Evolutionary conservation across 371 early-diverging fungal species (phyloP).

Genomic region (Mortierella sp.): DNA sequence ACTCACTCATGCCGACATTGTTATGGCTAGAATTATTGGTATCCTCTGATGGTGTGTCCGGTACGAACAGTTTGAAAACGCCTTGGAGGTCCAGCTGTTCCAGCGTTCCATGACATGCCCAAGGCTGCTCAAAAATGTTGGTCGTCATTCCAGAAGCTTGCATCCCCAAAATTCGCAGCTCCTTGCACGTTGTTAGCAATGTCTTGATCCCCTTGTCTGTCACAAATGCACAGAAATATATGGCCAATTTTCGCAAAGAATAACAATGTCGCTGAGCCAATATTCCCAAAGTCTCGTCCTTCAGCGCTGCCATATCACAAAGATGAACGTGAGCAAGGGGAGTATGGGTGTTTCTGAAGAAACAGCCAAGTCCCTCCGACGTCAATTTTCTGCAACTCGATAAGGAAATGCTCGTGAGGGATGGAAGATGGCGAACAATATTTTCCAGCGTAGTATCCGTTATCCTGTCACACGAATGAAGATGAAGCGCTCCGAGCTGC

Average conservation of each 20-base stretch:
- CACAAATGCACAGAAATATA: constrained; percentile 29
- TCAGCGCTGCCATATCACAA: constrained; percentile 19
- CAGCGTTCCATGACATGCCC: constrained; percentile 30
- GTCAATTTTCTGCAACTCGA: constrained; percentile 21
- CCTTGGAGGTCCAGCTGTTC: constrained; percentile 38
- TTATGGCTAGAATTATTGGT: background rate
- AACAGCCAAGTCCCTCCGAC: constrained; percentile 11
- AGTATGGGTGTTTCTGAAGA: constrained; percentile 9
- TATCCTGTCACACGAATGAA: constrained; percentile 29
- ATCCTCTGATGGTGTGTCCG: background rate
- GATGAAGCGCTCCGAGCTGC: constrained; percentile 14
- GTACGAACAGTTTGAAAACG: constrained; percentile 12
- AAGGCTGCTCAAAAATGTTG: constrained; percentile 25
- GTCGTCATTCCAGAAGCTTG: constrained; percentile 29
- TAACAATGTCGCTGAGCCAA: constrained; percentile 10
- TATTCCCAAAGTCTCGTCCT: constrained; percentile 20
- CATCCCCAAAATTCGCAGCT: constrained; percentile 25
- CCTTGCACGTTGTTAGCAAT: constrained; percentile 7
- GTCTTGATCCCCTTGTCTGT: constrained; percentile 29
- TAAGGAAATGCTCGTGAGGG: constrained; percentile 21
- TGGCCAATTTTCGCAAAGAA: constrained; percentile 21
- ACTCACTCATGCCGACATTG: background rate
- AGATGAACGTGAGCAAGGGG: constrained; percentile 27
- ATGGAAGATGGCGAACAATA: background rate
- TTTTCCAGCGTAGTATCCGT: constrained; percentile 16